Base-by-base conservation (phyloP, 768 basidiomycete genomes). In the Mrakia gelida region DNA sequence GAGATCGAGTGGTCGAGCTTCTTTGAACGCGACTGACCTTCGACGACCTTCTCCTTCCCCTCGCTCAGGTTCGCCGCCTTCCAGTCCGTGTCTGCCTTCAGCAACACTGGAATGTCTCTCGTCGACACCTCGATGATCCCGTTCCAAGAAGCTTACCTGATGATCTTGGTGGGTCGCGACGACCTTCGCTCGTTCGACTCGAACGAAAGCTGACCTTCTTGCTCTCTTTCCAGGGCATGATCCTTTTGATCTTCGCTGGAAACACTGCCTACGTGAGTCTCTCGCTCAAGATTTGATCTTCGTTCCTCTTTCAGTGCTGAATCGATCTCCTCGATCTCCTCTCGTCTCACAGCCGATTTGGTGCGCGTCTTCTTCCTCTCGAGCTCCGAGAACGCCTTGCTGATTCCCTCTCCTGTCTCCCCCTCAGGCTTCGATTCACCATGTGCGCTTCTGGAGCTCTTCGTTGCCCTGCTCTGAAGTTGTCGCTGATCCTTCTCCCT, bases 221-320 rank as follows among this genome's bases (percentile, higher is more conserved):
- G 34, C 54, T 56, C 28, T 11, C 49, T 8, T 52, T 77, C 23
- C 54, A 81, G 82, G 84, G 73, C 73, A 86, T 94, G 87, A 86
- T 89, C 0, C 84, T 94, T 65, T 85, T 93, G 34, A 91, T 98
- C 80, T 84, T 98, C 70, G 94, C 93, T 70, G 96, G 96, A 13
- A 98, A 98, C 82, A 96, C 95, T 62, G 91, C 89, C 34, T 96
- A 93, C 82, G 95, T 96, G n/a, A n/a, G n/a, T n/a, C n/a, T n/a
- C n/a, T n/a, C n/a, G n/a, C n/a, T n/a, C n/a, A n/a, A n/a, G n/a
- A n/a, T n/a, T n/a, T n/a, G n/a, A n/a, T n/a, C n/a, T n/a, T n/a
- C n/a, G n/a, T n/a, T n/a, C n/a, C n/a, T n/a, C n/a, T n/a, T n/a
- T n/a, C n/a, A n/a, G n/a, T n/a, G n/a, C n/a, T n/a, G n/a, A n/a